Evolutionary conservation across 1,139 yeast species (phyloP), one percentile per base, ranked within the genome.

Genomic region (Nakaseomyces bracarensis): DNA sequence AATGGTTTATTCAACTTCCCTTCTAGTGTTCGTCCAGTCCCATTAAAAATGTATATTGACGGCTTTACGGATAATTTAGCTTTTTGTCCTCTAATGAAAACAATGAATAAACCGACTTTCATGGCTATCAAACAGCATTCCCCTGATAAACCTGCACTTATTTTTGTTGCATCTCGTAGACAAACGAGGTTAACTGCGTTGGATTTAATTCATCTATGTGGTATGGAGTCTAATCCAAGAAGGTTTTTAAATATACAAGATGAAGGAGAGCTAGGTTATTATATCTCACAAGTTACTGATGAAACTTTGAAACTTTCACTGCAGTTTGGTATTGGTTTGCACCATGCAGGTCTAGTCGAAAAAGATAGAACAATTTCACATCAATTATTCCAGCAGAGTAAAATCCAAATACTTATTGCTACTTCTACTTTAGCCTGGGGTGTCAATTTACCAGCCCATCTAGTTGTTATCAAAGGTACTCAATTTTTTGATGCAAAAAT

Each of bases 51-150:
- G 96, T 91, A 85, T 56, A 91, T 93, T 54, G 98, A 93, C 64
- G 98, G 98, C 0, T 93, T 87, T 59, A 96, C 95, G 2, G 96
- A 91, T 54, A 87, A 87, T 54, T 68, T 89, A 49, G 96, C 96
- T 0, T 91, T 89, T 59, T 82, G 95, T 58, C 96, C 97, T 1
- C 71, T 91, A 53, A 93, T 93, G 98, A 89, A 87, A 61, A 82
- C 93, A 0, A 93, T 93, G 99, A 93, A 93, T 63, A 87, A 87
- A 55, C 98, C 99, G 1, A 95, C 96, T 0, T 93, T 86, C 54
- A 77, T 84, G 82, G 96, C 98, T 0, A 91, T 93, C 51, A 87
- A 89, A 59, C 89, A 87, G 46, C 97, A 93, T 58, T 86, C 97
- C 0, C 96, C 97, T 0, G 68, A 70, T 6, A 91, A 91, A 60